These are phyloP conservation scores for Epichloe elymi DNA, from an alignment of 2,329 filamentous ascomycete species.

Conservation along the genomic window DNA sequence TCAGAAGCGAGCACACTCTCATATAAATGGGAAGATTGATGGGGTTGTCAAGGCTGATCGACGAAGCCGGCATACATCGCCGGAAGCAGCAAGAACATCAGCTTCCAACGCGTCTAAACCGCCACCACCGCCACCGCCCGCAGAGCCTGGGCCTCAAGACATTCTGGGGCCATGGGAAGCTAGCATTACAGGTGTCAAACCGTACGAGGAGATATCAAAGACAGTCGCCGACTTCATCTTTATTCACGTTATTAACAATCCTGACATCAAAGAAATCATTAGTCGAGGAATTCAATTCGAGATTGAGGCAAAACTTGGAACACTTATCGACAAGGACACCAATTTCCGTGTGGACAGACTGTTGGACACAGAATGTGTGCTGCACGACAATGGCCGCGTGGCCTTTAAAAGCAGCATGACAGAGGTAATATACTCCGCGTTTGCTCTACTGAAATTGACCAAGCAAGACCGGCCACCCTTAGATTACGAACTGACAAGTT, in stretches of 20 bases:
- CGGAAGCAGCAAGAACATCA: conserved; percentile 27
- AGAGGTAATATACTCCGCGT: conserved; percentile 42
- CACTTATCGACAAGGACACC: conserved; percentile 60
- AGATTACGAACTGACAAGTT: conserved; percentile 8
- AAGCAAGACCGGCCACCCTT: too few relatives aligned
- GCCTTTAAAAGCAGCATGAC: conserved; percentile 85
- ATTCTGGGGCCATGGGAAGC: conserved; percentile 48
- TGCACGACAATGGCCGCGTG: conserved; percentile 47
- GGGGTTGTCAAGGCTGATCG: conserved; percentile 16
- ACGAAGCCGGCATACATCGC: conserved; percentile 32
- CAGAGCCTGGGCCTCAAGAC: conserved; percentile 18
- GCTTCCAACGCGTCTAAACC: conserved; percentile 11
- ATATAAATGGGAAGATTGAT: conserved; percentile 27
- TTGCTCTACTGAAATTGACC: background rate
- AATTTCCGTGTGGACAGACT: conserved; percentile 55
- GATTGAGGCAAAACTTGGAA: conserved; percentile 87
- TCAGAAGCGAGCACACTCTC: conserved; percentile 23
- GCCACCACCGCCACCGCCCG: conserved; percentile 10
- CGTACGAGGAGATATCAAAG: conserved; percentile 62
- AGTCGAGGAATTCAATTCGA: conserved; percentile 65
- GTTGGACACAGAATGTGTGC: conserved; percentile 56
- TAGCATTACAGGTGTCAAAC: conserved; percentile 56
- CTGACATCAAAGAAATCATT: conserved; percentile 50
- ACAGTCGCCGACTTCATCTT: conserved; percentile 73
- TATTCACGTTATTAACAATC: conserved; percentile 51